Percentiles rank a stretch among this genome's conserved stretches.
Conservation (phyloP, 495 filamentous ascomycete species). For the Daldinia bambusicola region DNA sequence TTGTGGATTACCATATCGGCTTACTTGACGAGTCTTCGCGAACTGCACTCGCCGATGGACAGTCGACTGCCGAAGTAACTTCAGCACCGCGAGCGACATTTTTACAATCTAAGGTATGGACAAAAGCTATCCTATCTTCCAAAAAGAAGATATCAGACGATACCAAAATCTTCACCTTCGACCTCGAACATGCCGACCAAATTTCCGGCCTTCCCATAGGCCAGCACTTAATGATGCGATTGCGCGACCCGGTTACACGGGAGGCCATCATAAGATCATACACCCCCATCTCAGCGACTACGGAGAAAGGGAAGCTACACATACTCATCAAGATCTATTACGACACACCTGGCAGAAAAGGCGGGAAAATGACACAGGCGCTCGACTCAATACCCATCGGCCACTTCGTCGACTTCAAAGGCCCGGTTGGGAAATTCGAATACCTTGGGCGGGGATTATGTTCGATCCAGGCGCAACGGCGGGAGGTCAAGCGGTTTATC, state of each 20-base stretch:
- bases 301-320: constrained; percentile 70
- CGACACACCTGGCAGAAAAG: constrained; percentile 63
- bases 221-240: constrained; percentile 88
- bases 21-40: constrained; percentile 70
- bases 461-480: constrained; percentile 65
- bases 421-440: constrained; percentile 88
- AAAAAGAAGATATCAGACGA: constrained; percentile 80
- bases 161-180: constrained; percentile 84
- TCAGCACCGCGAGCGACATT: constrained; percentile 65
- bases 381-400: constrained; percentile 78
- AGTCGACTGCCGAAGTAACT: constrained; percentile 22
- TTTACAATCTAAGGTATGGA: constrained; percentile 78
- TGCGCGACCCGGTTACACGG: constrained; percentile 72
- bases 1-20: constrained; percentile 89
- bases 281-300: constrained; percentile 80
- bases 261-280: constrained; percentile 87
- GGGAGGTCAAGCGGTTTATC: constrained; percentile 73
- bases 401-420: constrained; percentile 84
- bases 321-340: constrained; percentile 91
- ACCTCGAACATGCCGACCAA: constrained; percentile 77
- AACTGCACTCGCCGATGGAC: constrained; percentile 56
- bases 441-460: constrained; percentile 78
- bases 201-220: constrained; percentile 83
- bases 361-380: constrained; percentile 87
- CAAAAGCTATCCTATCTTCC: constrained; percentile 69